These are phyloP conservation scores for Jatropha podagrica DNA, from an alignment of 441 rosid genomes.

Conservation along the genomic window DNA sequence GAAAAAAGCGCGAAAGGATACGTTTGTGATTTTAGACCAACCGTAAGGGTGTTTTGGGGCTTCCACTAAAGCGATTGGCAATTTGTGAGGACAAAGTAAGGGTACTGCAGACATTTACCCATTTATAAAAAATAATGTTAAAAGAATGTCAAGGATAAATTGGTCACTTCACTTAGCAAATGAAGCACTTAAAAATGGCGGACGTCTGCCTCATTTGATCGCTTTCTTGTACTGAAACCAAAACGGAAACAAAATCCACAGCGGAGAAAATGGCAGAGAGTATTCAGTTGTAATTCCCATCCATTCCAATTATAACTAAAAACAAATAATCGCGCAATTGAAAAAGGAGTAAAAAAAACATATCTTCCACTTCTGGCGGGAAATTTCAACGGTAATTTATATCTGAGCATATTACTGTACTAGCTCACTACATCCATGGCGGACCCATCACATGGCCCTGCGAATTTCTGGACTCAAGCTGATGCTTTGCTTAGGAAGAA, in stretches of 20 bases:
- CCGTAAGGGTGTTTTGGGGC: slow-evolving; percentile 1
- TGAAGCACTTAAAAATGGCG: neutral
- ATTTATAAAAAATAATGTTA: neutral
- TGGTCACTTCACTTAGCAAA: neutral
- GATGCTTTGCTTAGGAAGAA: slow-evolving; percentile 88
- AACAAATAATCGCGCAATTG: neutral
- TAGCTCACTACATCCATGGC: slow-evolving; percentile 43
- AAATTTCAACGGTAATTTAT: slow-evolving; percentile 10
- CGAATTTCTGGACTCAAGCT: slow-evolving; percentile 78
- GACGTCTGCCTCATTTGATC: neutral
- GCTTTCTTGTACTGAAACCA: neutral
- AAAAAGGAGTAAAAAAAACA: neutral
- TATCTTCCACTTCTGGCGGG: slow-evolving; percentile 21
- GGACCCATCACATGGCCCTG: slow-evolving; percentile 44
- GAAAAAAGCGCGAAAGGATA: neutral
- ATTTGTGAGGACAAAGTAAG: neutral
- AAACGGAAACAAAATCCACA: no score
- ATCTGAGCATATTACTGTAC: neutral
- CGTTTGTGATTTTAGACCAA: neutral
- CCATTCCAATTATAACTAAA: neutral
- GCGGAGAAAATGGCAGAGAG: neutral
- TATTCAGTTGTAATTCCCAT: neutral
- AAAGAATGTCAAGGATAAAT: neutral
- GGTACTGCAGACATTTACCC: neutral
- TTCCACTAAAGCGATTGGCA: no score